These are phyloP conservation scores for Stemphylium lycopersici DNA, from an alignment of 2,329 filamentous ascomycete species.

Conservation along the genomic window DNA sequence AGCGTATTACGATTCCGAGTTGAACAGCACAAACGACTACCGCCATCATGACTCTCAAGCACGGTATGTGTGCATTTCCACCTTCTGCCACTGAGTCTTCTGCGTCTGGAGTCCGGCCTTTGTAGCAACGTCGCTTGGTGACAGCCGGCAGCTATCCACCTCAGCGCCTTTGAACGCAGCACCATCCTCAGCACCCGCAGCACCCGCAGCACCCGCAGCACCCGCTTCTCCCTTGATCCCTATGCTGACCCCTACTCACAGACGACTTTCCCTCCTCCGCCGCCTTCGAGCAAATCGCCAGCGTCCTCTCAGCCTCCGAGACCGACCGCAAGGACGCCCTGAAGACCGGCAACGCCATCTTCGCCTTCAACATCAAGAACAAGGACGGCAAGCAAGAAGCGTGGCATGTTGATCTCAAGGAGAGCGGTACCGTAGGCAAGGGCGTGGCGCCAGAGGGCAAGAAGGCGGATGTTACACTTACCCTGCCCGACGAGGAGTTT, in stretches of 20 bases:
- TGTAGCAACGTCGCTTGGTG: too few relatives aligned
- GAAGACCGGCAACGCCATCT: conserved; percentile 85
- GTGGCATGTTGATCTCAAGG: conserved; percentile 97
- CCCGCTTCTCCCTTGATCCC: too few relatives aligned
- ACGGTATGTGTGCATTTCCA: conserved; percentile 22
- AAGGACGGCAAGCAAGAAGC: conserved; percentile 74
- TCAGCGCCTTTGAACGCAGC: too few relatives aligned
- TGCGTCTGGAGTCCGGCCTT: too few relatives aligned
- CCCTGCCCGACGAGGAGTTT: conserved; percentile 86
- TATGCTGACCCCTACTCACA: too few relatives aligned
- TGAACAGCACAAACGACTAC: conserved; percentile 4
- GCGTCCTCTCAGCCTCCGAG: conserved; percentile 70
- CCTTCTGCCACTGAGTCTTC: too few relatives aligned
- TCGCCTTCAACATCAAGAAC: conserved; percentile 94
- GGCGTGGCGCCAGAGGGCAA: conserved; percentile 70
- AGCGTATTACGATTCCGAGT: neutral
- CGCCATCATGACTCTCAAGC: conserved; percentile 42
- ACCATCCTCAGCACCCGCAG: too few relatives aligned
- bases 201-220: too few relatives aligned
- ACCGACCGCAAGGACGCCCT: conserved; percentile 84
- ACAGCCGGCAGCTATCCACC: too few relatives aligned
- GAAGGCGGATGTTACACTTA: conserved; percentile 88
- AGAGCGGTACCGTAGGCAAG: conserved; percentile 80
- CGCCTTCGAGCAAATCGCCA: conserved; percentile 88
- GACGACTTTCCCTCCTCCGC: conserved; percentile 82